Percentiles rank a stretch among this genome's conserved stretches.
phyloP scores from a whole-genome alignment of 2,329 filamentous ascomycete species.

The Aureobasidium sp. region DNA sequence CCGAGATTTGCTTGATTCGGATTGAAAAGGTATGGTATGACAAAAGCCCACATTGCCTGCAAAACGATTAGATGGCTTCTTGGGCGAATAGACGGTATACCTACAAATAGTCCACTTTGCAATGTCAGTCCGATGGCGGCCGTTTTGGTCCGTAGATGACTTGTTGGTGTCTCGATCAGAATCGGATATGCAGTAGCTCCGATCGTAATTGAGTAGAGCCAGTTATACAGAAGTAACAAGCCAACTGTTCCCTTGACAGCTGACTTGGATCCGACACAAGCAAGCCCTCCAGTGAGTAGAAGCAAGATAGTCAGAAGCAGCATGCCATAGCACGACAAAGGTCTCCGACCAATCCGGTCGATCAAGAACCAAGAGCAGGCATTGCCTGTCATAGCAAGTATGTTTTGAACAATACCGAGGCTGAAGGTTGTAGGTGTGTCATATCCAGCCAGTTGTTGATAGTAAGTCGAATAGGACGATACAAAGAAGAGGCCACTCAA shows the following conservation, averaged over 20 bases:
- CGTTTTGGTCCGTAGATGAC: conserved; percentile 33
- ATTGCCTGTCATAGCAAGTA: conserved; percentile 32
- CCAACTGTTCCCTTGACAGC: conserved; percentile 16
- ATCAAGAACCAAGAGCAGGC: conserved; percentile 33
- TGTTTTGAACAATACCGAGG: conserved; percentile 34
- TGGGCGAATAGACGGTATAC: not conserved
- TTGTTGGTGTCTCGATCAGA: conserved; percentile 32
- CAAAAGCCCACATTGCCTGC: conserved; percentile 30
- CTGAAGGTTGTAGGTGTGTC: conserved; percentile 29
- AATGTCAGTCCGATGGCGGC: conserved; percentile 31
- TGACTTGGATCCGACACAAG: conserved; percentile 12
- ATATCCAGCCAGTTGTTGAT: conserved; percentile 36
- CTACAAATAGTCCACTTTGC: conserved; percentile 19
- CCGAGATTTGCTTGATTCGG: conserved; percentile 31
- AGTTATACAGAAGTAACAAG: conserved; percentile 33
- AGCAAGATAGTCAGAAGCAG: conserved; percentile 32
- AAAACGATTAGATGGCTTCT: conserved; percentile 13
- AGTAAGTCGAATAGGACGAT: conserved; percentile 35
- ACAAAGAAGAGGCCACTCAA: conserved; percentile 30
- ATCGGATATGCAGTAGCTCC: conserved; percentile 33
- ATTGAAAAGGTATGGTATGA: conserved; percentile 32
- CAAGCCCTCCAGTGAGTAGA: conserved; percentile 31
- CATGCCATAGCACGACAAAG: conserved; percentile 30
- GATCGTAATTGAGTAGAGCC: conserved; percentile 33
- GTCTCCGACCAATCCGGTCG: conserved; percentile 29